These are phyloP conservation scores for Isochrysis galbana DNA, from an alignment of 78 protist species.

Conservation along the genomic window DNA sequence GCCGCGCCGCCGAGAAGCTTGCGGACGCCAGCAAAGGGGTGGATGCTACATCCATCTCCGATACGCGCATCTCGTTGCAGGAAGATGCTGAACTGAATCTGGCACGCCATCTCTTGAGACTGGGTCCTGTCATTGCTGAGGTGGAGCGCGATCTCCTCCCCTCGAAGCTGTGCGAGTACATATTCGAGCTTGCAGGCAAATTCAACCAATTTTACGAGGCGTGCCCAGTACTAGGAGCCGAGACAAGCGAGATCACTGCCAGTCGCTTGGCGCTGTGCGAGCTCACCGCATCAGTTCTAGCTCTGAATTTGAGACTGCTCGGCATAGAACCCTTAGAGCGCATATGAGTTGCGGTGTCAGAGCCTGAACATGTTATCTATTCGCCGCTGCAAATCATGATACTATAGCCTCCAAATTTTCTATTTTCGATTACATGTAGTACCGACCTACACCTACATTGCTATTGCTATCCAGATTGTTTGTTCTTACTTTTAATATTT, in stretches of 20 bases:
- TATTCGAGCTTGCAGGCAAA: conserved; percentile 63
- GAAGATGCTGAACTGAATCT: conserved; percentile 7
- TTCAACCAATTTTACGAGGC: conserved; percentile 79
- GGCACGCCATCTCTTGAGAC: conserved; percentile 20
- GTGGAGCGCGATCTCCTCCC: conserved; percentile 63
- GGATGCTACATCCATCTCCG: background rate
- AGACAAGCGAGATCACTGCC: background rate
- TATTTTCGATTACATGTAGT: too few species aligned
- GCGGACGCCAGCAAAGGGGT: background rate
- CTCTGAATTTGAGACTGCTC: background rate
- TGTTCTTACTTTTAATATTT: too few species aligned
- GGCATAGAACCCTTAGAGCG: conserved; percentile 31
- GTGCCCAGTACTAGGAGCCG: conserved; percentile 20
- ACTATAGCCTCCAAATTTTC: too few species aligned
- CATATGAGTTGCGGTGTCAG: too few species aligned
- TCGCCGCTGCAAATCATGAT: too few species aligned
- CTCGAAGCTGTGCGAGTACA: conserved; percentile 75
- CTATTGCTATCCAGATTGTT: too few species aligned
- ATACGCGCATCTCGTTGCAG: background rate
- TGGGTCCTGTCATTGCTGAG: conserved; percentile 28
- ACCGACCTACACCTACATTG: too few species aligned
- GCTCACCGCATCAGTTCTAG: conserved; percentile 12
- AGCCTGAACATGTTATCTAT: too few species aligned
- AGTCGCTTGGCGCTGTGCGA: background rate
- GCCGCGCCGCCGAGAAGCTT: background rate